Percentiles rank a stretch among this genome's conserved stretches.
phyloP scores from a whole-genome alignment of 2,329 filamentous ascomycete species.

The Xylariales sp. region DNA sequence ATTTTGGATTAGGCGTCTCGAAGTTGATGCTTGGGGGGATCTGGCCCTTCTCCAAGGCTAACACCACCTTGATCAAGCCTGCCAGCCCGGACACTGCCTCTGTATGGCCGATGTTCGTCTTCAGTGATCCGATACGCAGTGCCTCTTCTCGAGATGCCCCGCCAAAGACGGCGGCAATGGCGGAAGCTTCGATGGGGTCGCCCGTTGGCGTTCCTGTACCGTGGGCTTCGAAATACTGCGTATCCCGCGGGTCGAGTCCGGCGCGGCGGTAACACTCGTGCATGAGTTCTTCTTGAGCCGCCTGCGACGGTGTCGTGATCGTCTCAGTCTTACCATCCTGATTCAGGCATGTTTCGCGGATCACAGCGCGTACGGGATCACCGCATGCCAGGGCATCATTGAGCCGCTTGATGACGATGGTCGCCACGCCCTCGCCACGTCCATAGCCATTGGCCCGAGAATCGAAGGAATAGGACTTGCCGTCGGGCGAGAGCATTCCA shows the following conservation, averaged over 20 bases:
- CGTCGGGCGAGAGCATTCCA: constrained; percentile 16
- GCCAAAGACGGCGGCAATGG: neutral
- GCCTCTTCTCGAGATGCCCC: neutral
- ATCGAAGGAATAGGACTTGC: constrained; percentile 17
- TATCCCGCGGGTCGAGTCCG: neutral
- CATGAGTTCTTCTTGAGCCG: constrained; percentile 21
- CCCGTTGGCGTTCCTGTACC: constrained; percentile 7
- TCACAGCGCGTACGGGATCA: constrained; percentile 27
- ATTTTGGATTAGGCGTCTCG: constrained; percentile 14
- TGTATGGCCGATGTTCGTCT: constrained; percentile 18
- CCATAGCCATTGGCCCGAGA: constrained; percentile 17
- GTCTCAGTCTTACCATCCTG: constrained; percentile 14
- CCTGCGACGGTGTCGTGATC: constrained; percentile 13
- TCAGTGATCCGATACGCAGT: constrained; percentile 13
- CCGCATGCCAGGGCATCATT: constrained; percentile 35
- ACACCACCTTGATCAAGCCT: constrained; percentile 15
- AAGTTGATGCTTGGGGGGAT: constrained; percentile 14
- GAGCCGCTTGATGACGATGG: constrained; percentile 44
- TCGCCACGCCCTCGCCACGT: constrained; percentile 28
- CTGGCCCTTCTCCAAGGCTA: constrained; percentile 10
- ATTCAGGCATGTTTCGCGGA: constrained; percentile 18
- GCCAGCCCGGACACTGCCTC: constrained; percentile 15
- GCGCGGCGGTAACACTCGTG: constrained; percentile 2
- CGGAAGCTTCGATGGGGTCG: constrained; percentile 1
- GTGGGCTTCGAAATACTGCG: constrained; percentile 8